Percentiles rank a stretch among this genome's conserved stretches.
Evolutionary conservation across 2,329 filamentous ascomycete species (phyloP).

Genomic region (Pseudofabraea citricarpa): DNA sequence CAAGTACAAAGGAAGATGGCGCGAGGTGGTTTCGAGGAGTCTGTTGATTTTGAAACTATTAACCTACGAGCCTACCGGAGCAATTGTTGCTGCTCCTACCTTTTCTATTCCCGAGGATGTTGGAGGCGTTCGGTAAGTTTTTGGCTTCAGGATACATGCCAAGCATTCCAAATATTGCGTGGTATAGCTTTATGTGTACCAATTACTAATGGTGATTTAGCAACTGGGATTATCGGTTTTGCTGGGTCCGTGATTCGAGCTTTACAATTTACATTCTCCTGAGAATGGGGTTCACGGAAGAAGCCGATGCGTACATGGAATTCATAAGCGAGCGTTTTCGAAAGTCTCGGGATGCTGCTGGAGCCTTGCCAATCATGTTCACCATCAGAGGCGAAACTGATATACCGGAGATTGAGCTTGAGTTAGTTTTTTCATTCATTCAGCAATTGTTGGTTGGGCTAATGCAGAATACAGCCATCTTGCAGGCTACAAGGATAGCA

Average conservation of each 20-base stretch:
- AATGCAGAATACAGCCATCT: slow-evolving; percentile 44
- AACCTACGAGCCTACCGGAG: slow-evolving; percentile 74
- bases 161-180: no score
- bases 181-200: no score
- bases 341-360: slow-evolving; percentile 52
- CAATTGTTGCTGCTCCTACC: slow-evolving; percentile 71
- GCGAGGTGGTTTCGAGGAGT: slow-evolving; percentile 66
- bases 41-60: slow-evolving; percentile 72
- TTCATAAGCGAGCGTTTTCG: slow-evolving; percentile 71
- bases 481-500: slow-evolving; percentile 66
- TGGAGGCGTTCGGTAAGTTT: slow-evolving; percentile 48
- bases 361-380: slow-evolving; percentile 75
- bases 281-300: slow-evolving; percentile 68
- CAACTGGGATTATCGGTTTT: slow-evolving; percentile 72
- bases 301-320: slow-evolving; percentile 73
- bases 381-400: slow-evolving; percentile 71
- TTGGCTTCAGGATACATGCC: not conserved
- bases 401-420: slow-evolving; percentile 64
- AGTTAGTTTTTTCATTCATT: no score
- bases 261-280: slow-evolving; percentile 77
- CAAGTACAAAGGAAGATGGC: slow-evolving; percentile 67
- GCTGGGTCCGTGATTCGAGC: slow-evolving; percentile 72
- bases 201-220: slow-evolving; percentile 3
- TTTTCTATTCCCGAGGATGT: slow-evolving; percentile 75
- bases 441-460: not conserved